These are phyloP conservation scores for Pythium angustatum DNA, from an alignment of 352 stramenopile species.

Conservation along the genomic window DNA sequence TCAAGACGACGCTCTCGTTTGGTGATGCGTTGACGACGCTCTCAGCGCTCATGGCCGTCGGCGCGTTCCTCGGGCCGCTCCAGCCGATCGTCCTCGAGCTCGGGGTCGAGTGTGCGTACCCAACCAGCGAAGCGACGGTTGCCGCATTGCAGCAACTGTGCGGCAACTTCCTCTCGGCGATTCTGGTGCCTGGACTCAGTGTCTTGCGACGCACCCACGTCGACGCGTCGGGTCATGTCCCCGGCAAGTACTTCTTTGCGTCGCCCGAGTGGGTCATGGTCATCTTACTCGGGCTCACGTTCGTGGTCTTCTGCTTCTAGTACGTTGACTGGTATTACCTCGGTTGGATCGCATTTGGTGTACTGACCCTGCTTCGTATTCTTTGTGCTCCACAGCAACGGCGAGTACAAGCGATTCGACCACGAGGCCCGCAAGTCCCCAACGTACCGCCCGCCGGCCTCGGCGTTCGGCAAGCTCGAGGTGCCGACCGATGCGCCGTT, in stretches of 20 bases:
- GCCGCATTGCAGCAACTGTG: conserved; percentile 76
- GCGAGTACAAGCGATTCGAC: conserved; percentile 52
- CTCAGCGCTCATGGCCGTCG: conserved; percentile 44
- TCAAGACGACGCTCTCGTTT: conserved; percentile 47
- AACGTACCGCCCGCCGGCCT: conserved; percentile 4
- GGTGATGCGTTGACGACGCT: conserved; percentile 44
- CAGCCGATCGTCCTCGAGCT: conserved; percentile 75
- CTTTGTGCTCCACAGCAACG: conserved; percentile 46
- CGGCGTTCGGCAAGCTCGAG: conserved; percentile 2
- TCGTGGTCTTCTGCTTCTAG: conserved; percentile 58
- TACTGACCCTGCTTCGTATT: too few species aligned
- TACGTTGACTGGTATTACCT: conserved; percentile 39
- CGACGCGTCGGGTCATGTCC: conserved; percentile 35
- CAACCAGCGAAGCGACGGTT: conserved; percentile 74
- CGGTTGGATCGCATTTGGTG: too few species aligned
- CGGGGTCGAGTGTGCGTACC: conserved; percentile 71
- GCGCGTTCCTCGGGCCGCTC: conserved; percentile 59
- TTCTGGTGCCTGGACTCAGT: conserved; percentile 58
- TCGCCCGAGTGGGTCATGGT: conserved; percentile 60
- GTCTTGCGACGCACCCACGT: conserved; percentile 39
- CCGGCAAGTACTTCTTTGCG: conserved; percentile 44
- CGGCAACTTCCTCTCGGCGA: conserved; percentile 72
- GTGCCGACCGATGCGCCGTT: background rate
- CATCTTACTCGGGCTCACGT: conserved; percentile 40
- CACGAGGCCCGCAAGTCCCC: conserved; percentile 33